Evolutionary conservation across 1,284 basidiomycete genomes (phyloP).

Genomic region (Tetrapyrgos nigripes): DNA sequence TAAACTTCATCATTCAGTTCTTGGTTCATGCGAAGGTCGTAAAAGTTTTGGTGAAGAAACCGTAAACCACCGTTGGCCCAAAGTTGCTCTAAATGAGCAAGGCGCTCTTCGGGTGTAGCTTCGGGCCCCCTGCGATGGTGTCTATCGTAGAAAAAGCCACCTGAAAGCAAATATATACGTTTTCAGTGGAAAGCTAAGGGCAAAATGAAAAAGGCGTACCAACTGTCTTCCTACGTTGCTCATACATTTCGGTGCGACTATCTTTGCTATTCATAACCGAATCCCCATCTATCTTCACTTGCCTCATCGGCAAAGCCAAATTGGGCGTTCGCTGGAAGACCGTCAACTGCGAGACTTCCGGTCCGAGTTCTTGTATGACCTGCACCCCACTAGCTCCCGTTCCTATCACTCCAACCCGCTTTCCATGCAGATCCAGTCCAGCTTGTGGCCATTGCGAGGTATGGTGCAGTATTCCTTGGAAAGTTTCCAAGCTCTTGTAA

Average conservation of each 20-base stretch:
- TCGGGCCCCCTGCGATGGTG: slow-evolving; percentile 12
- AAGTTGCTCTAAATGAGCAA: slow-evolving; percentile 23
- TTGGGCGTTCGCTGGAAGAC: slow-evolving; percentile 35
- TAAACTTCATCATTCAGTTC: slow-evolving; percentile 25
- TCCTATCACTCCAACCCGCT: slow-evolving; percentile 30
- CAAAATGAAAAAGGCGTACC: background rate
- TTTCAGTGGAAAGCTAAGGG: no score
- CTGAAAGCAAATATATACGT: background rate
- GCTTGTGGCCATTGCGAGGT: slow-evolving; percentile 28
- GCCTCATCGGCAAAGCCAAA: slow-evolving; percentile 26
- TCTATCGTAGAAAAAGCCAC: slow-evolving; percentile 21
- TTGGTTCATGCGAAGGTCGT: slow-evolving; percentile 21
- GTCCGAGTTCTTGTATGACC: slow-evolving; percentile 28
- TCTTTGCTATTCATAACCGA: slow-evolving; percentile 21
- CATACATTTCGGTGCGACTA: slow-evolving; percentile 22
- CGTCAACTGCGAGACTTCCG: slow-evolving; percentile 27
- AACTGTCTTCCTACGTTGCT: slow-evolving; percentile 24
- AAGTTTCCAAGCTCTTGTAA: slow-evolving; percentile 24
- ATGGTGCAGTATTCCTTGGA: slow-evolving; percentile 28
- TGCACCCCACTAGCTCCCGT: slow-evolving; percentile 33
- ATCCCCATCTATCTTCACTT: slow-evolving; percentile 16
- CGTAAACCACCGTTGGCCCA: slow-evolving; percentile 27
- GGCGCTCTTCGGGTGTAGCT: slow-evolving; percentile 23
- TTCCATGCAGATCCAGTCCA: slow-evolving; percentile 25
- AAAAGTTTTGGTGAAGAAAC: slow-evolving; percentile 20